A percentile compares a stretch with the other conserved stretches of the same genome.
Evolutionary conservation across 306 rosid species (phyloP).

Genomic region (Datisca glomerata): DNA sequence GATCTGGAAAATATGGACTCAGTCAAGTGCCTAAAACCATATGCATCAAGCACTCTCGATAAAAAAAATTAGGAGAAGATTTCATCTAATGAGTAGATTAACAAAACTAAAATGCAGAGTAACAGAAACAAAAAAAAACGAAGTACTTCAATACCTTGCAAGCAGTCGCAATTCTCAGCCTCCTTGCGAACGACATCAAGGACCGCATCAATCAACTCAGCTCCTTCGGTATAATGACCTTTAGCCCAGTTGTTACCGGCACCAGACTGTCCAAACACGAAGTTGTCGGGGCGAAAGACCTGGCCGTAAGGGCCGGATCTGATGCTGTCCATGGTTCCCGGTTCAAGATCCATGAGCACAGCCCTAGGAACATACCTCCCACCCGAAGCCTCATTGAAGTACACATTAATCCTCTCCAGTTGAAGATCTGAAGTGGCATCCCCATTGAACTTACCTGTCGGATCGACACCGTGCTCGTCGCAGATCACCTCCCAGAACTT

Average conservation of each 20-base stretch:
- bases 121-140: neutral
- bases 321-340: conserved; percentile 94
- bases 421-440: conserved; percentile 44
- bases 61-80: no score
- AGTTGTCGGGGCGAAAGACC: conserved; percentile 87
- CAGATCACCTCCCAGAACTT: conserved; percentile 94
- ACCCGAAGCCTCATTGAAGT: conserved; percentile 86
- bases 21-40: no score
- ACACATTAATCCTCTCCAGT: conserved; percentile 78
- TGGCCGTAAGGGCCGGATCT: conserved; percentile 87
- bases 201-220: conserved; percentile 76
- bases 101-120: neutral
- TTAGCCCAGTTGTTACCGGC: conserved; percentile 95
- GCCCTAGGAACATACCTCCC: conserved; percentile 90
- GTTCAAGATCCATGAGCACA: conserved; percentile 91
- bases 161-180: conserved; percentile 88
- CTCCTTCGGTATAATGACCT: conserved; percentile 95
- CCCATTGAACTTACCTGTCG: conserved; percentile 54
- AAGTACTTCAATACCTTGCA: conserved; percentile 47
- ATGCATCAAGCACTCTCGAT: no score
- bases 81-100: neutral
- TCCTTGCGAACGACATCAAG: conserved; percentile 90
- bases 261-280: conserved; percentile 87
- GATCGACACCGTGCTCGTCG: conserved; percentile 84
- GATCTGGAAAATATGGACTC: no score